phyloP scores from a whole-genome alignment of 768 basidiomycete genomes.

The Rhodotorula sphaerocarpa region DNA sequence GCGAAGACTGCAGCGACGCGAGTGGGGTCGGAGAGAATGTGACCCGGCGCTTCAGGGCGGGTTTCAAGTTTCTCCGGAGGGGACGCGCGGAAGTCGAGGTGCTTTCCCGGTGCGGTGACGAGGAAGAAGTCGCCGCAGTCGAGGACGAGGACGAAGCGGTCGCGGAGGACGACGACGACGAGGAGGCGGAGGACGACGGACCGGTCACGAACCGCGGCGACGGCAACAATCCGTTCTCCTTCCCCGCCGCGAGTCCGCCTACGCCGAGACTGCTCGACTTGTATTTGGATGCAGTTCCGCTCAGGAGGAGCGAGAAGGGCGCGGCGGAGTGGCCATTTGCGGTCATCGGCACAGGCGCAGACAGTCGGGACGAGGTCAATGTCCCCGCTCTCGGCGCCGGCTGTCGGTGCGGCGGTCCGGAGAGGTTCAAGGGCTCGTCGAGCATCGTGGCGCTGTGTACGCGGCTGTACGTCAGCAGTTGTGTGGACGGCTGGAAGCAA shows the following conservation, averaged over 20 bases:
- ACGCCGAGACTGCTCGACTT: background rate
- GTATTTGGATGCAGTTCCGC: background rate
- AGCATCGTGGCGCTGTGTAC: background rate
- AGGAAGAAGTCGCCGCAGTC: background rate
- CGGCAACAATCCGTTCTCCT: background rate
- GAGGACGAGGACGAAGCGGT: background rate
- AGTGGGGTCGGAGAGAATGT: conserved; percentile 27
- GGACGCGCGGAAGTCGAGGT: no score
- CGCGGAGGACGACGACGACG: background rate
- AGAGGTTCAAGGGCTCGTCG: background rate
- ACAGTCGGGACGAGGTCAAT: background rate
- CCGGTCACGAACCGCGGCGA: background rate
- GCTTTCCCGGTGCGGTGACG: background rate
- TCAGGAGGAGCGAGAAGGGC: background rate
- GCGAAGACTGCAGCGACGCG: conserved; percentile 13
- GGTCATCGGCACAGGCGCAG: background rate
- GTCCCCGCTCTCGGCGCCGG: background rate
- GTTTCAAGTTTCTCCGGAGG: background rate
- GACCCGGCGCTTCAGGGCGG: conserved; percentile 4
- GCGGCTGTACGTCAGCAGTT: background rate
- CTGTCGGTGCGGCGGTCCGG: background rate
- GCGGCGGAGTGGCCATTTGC: no score
- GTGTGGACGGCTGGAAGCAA: no score
- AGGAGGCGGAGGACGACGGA: background rate
- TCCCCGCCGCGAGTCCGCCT: background rate